Percentiles rank a stretch among this genome's conserved stretches.
These are phyloP conservation scores for Heterobasidion occidentale DNA, from an alignment of 1,284 basidiomycete genomes.

Conservation along the genomic window DNA sequence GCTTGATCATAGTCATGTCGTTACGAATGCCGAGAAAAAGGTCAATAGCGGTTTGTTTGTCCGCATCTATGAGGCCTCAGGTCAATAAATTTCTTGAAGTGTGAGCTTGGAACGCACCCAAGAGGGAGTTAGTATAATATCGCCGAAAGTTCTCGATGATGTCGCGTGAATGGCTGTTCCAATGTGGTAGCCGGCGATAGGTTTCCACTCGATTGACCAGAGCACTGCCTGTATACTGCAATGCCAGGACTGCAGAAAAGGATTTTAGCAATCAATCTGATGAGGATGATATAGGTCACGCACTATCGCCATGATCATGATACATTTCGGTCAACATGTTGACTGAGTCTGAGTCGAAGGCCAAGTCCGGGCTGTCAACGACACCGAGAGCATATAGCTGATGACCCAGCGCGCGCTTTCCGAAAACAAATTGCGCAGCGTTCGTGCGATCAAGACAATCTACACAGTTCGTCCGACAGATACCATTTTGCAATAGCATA, in stretches of 20 bases:
- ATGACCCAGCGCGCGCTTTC: constrained; percentile 91
- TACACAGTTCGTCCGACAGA: constrained; percentile 89
- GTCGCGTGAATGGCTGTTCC: constrained; percentile 97
- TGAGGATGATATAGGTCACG: constrained; percentile 18
- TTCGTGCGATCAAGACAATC: constrained; percentile 98
- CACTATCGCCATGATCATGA: constrained; percentile 93
- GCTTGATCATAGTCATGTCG: constrained; percentile 40
- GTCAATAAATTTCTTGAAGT: neutral
- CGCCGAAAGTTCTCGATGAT: constrained; percentile 95
- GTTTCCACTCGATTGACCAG: constrained; percentile 97
- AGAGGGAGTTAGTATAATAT: constrained; percentile 93
- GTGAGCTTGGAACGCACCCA: constrained; percentile 41
- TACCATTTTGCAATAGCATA: constrained; percentile 85
- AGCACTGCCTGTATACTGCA: constrained; percentile 96
- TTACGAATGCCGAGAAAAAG: constrained; percentile 84
- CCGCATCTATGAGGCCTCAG: constrained; percentile 58
- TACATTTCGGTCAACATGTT: constrained; percentile 99
- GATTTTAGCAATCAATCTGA: neutral
- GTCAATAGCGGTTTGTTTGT: constrained; percentile 97
- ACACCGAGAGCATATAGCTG: constrained; percentile 94
- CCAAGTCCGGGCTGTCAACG: constrained; percentile 75
- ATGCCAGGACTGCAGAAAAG: constrained; percentile 67
- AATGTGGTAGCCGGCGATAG: constrained; percentile 92
- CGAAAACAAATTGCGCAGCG: constrained; percentile 96
- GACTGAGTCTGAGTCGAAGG: constrained; percentile 93